Percentiles rank a stretch among this genome's conserved stretches.
These are phyloP conservation scores for Hypomontagnella submonticulosa DNA, from an alignment of 495 filamentous ascomycete genomes.

Conservation along the genomic window DNA sequence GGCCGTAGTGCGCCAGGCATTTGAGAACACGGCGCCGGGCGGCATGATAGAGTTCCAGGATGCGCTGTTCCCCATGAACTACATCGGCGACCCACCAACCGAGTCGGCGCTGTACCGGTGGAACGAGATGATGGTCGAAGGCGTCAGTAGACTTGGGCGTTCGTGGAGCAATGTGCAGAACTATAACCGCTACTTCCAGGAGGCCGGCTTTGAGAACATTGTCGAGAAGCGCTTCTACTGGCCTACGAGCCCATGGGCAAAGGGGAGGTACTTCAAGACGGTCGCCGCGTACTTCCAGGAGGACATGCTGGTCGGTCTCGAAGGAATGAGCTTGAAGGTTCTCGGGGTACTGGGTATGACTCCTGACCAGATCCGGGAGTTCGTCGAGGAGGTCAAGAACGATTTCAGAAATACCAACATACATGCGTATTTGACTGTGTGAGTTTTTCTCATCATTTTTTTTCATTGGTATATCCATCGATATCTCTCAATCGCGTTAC, in stretches of 20 bases:
- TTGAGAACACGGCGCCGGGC: constrained; percentile 59
- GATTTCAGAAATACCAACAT: constrained; percentile 43
- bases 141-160: constrained; percentile 45
- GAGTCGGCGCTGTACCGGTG: constrained; percentile 48
- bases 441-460: too few species aligned
- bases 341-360: constrained; percentile 43
- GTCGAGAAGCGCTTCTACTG: constrained; percentile 47
- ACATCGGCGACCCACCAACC: constrained; percentile 44
- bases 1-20: constrained; percentile 57
- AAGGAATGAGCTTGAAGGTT: constrained; percentile 47
- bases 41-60: constrained; percentile 65
- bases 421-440: constrained; percentile 49
- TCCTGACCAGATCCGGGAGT: constrained; percentile 35
- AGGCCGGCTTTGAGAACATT: constrained; percentile 47
- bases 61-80: constrained; percentile 46
- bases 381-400: constrained; percentile 44
- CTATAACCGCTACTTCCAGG: constrained; percentile 42
- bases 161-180: constrained; percentile 45
- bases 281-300: constrained; percentile 46
- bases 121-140: constrained; percentile 51
- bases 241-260: constrained; percentile 50
- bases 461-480: neutral
- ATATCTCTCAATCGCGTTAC: neutral
- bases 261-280: constrained; percentile 47
- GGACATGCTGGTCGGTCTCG: constrained; percentile 43